Conservation (phyloP, 306 rosid genomes). For the Dicorynia guianensis region DNA sequence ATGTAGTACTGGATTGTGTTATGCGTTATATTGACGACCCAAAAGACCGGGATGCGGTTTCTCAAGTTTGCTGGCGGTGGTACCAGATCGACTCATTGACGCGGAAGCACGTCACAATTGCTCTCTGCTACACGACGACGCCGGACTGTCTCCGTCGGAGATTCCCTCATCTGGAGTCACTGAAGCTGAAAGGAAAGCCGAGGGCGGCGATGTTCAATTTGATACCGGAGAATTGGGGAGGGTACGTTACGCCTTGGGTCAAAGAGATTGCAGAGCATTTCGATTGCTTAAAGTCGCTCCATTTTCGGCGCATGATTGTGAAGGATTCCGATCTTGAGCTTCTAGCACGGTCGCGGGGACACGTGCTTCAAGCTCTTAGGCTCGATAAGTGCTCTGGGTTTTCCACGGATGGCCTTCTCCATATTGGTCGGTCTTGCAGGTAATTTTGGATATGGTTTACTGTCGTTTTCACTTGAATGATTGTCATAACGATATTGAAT, state of each 20-base stretch:
- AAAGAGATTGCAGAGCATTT: constrained; percentile 65
- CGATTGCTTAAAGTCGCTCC: constrained; percentile 71
- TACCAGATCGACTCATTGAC: constrained; percentile 86
- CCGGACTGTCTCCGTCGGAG: constrained; percentile 75
- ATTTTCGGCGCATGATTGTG: constrained; percentile 94
- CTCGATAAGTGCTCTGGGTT: constrained; percentile 97
- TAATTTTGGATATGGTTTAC: constrained; percentile 19
- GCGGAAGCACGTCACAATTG: constrained; percentile 93
- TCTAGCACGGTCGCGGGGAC: constrained; percentile 71
- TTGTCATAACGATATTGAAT: neutral
- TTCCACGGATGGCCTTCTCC: constrained; percentile 81
- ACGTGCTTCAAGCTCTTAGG: constrained; percentile 67
- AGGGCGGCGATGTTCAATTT: constrained; percentile 96
- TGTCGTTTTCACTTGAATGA: neutral
- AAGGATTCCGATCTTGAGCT: constrained; percentile 79
- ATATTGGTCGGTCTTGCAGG: constrained; percentile 82
- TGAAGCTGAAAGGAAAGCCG: constrained; percentile 89
- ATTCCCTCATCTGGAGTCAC: constrained; percentile 77
- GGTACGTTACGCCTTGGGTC: constrained; percentile 87
- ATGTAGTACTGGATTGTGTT: constrained; percentile 70
- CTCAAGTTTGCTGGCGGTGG: constrained; percentile 88
- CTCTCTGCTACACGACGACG: constrained; percentile 87
- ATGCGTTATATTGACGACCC: constrained; percentile 86
- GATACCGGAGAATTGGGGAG: constrained; percentile 99
- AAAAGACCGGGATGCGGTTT: constrained; percentile 78